These are phyloP conservation scores for Lentinula raphanica DNA, from an alignment of 768 basidiomycete species.

Conservation along the genomic window DNA sequence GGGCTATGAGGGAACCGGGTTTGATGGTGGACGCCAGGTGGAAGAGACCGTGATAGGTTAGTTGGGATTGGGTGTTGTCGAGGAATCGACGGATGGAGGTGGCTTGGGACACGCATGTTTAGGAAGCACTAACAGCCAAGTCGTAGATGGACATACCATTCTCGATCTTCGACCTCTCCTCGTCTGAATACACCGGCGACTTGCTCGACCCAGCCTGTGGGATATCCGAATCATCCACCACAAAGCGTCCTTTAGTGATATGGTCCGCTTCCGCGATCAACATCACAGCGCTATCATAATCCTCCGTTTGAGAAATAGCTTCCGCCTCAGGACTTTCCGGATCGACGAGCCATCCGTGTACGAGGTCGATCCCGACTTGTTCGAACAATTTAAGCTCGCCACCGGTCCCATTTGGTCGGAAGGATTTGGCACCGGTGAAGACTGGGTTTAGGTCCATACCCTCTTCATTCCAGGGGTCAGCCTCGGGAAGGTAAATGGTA, in stretches of 20 bases:
- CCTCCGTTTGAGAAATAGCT: conserved; percentile 46
- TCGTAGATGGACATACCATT: conserved; percentile 48
- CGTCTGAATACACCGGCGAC: conserved; percentile 24
- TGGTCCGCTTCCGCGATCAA: conserved; percentile 79
- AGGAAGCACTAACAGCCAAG: neutral
- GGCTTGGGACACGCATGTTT: conserved; percentile 42
- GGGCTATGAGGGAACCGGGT: conserved; percentile 58
- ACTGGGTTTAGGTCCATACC: conserved; percentile 88
- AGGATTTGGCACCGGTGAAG: conserved; percentile 66
- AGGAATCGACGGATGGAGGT: conserved; percentile 65
- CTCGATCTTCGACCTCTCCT: conserved; percentile 59
- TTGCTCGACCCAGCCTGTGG: conserved; percentile 18
- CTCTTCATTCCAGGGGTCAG: conserved; percentile 33
- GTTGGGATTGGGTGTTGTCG: conserved; percentile 67
- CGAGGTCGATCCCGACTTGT: conserved; percentile 73
- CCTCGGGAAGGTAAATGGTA: neutral
- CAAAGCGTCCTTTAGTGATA: conserved; percentile 56
- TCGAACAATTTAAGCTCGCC: conserved; percentile 84
- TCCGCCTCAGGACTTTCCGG: conserved; percentile 55
- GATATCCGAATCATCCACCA: conserved; percentile 31
- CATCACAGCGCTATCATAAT: conserved; percentile 73
- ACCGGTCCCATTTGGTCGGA: conserved; percentile 58
- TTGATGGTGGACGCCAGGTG: conserved; percentile 63
- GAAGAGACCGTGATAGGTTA: conserved; percentile 87
- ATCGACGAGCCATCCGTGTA: conserved; percentile 89